phyloP scores from a whole-genome alignment of 352 stramenopile species.

The Nothophytophthora sp. region DNA sequence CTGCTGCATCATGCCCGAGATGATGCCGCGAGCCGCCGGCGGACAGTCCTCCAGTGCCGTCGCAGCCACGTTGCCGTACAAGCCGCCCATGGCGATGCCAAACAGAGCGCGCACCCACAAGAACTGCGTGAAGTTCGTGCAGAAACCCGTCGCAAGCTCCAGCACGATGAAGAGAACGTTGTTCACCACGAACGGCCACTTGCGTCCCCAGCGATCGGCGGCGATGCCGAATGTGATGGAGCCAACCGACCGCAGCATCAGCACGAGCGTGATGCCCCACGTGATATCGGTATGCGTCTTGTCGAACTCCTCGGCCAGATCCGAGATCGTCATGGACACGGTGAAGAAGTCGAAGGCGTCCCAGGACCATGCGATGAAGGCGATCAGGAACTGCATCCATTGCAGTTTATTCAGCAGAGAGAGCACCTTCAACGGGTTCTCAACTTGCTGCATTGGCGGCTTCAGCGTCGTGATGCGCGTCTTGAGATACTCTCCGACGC shows the following conservation, averaged over 20 bases:
- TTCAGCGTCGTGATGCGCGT: slow-evolving; percentile 39
- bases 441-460: slow-evolving; percentile 23
- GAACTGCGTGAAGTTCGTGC: slow-evolving; percentile 40
- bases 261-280: slow-evolving; percentile 55
- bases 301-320: slow-evolving; percentile 44
- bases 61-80: slow-evolving; percentile 44
- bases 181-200: slow-evolving; percentile 45
- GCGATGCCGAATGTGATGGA: slow-evolving; percentile 44
- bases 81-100: slow-evolving; percentile 42
- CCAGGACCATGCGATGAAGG: slow-evolving; percentile 45
- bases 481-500: slow-evolving; percentile 33
- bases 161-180: slow-evolving; percentile 45
- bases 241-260: slow-evolving; percentile 50
- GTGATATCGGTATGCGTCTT: slow-evolving; percentile 46
- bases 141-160: slow-evolving; percentile 39
- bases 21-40: slow-evolving; percentile 32
- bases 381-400: slow-evolving; percentile 36
- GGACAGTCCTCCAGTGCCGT: slow-evolving; percentile 43
- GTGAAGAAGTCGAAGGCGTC: slow-evolving; percentile 65
- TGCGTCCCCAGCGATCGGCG: slow-evolving; percentile 42
- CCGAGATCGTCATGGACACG: slow-evolving; percentile 44
- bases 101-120: slow-evolving; percentile 32
- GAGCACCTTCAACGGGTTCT: slow-evolving; percentile 29
- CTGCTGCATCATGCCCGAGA: slow-evolving; percentile 53
- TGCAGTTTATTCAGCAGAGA: slow-evolving; percentile 28